phyloP scores from a whole-genome alignment of 2,329 filamentous ascomycete species.

The Penicillium sp. region DNA sequence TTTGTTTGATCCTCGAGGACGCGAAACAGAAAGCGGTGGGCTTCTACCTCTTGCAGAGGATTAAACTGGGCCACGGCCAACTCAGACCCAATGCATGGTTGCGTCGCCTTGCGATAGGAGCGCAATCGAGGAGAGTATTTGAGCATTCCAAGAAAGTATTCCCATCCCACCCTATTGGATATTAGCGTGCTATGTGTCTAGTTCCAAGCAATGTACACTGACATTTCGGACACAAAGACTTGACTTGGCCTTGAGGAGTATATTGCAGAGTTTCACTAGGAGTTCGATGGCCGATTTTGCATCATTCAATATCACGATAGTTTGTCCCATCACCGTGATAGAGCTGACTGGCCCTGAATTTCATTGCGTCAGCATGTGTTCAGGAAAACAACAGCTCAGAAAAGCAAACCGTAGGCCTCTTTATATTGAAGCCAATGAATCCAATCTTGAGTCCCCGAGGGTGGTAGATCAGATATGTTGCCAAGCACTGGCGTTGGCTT shows the following conservation, averaged over 20 bases:
- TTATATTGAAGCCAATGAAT: conserved; percentile 48
- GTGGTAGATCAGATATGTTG: conserved; percentile 51
- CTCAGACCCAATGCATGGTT: conserved; percentile 48
- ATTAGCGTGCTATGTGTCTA: not conserved
- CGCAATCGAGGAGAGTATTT: conserved; percentile 41
- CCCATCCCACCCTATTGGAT: conserved; percentile 41
- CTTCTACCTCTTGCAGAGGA: conserved; percentile 46
- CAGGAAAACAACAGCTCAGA: not conserved
- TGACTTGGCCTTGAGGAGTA: conserved; percentile 33
- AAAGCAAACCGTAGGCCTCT: conserved; percentile 36
- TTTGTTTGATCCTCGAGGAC: conserved; percentile 41
- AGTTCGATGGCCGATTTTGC: conserved; percentile 33
- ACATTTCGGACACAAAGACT: conserved; percentile 41
- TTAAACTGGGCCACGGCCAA: conserved; percentile 41
- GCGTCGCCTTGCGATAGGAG: conserved; percentile 47
- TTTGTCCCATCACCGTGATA: conserved; percentile 37
- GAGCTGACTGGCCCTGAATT: conserved; percentile 38
- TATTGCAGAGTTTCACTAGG: conserved; percentile 32
- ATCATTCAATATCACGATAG: conserved; percentile 40
- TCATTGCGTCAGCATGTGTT: not conserved
- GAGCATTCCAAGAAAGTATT: conserved; percentile 34
- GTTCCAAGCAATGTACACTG: conserved; percentile 3
- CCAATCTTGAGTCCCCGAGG: conserved; percentile 38
- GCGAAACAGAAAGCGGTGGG: conserved; percentile 45
- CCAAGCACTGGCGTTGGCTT: conserved; percentile 50